Base-by-base conservation (phyloP, 306 rosid species). In the Alnus rubra region DNA sequence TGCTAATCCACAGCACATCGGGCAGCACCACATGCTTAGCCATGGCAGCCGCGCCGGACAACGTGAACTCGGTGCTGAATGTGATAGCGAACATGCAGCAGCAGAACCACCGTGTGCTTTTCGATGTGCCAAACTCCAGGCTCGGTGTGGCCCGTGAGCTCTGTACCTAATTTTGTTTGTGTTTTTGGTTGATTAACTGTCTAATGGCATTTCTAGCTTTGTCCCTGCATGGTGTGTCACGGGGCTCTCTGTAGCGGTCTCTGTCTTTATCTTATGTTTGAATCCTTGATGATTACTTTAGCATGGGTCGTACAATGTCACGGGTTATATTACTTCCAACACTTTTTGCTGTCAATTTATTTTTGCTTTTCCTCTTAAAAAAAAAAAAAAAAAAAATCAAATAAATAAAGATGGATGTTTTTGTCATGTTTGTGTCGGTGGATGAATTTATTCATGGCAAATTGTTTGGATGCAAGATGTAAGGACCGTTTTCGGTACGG, bases 71-170 rank as follows among this genome's bases (percentile, higher is more conserved):
- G 0, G 99, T 91, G 69, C 82, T 95, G 7, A 96, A 93, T 23
- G 98, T 96, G 70, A 93, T 96, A 5, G 99, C 99, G 71, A 96
- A 86, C 76, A 85, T 96, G 96, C 99, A 96, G 76, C 99, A 96
- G 51, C 98, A 93, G 50, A 96, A 96, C 84, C 99, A 93, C 74
- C 94, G 99, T 37, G 78, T 91, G 19, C 87, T 96, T 48, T 91
- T 70, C 49, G 99, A 96, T 16, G 73, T 91, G 19, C 99, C 99
- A 44, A 96, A 96, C 73, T 89, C 96, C 0, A 89, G 98, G 70
- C 78, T 96, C 0, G 99, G 99, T 0, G 90, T 96, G 48, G 86
- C 94, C 78, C 98, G 98, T 62, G 98, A 96, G 73, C 45, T 44
- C 30, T 96, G 99, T 90, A 88, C 94, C 69, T 86, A 78, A 79